phyloP scores from a whole-genome alignment of 352 stramenopile genomes.

The Phytophthora niederhauseri region DNA sequence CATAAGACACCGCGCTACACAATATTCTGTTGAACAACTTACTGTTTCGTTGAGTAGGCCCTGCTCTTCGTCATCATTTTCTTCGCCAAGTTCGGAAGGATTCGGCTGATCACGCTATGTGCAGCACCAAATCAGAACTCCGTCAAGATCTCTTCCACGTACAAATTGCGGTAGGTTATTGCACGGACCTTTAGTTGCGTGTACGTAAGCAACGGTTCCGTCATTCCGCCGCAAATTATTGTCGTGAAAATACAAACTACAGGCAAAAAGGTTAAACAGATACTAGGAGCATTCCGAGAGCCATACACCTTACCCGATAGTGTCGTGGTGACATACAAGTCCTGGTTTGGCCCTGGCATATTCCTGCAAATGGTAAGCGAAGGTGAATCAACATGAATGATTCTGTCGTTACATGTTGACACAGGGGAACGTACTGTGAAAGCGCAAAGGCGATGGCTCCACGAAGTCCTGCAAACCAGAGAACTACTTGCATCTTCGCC shows the following conservation, averaged over 20 bases:
- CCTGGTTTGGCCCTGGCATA: conserved; percentile 94
- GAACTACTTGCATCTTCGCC: conserved; percentile 91
- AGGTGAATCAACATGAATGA: not conserved
- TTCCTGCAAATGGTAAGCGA: conserved; percentile 54
- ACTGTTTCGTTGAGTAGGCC: conserved; percentile 48
- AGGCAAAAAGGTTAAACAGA: conserved; percentile 4
- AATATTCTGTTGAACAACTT: not conserved
- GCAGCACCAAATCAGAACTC: not conserved
- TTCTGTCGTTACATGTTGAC: not conserved
- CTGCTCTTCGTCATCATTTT: conserved; percentile 57
- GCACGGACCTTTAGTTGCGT: conserved; percentile 65
- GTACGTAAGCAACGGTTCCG: conserved; percentile 88
- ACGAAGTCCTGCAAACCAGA: conserved; percentile 93
- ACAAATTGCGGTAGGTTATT: not conserved
- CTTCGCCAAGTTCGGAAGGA: conserved; percentile 4
- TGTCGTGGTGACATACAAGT: conserved; percentile 83
- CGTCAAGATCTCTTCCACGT: not conserved
- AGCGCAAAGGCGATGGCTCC: conserved; percentile 89
- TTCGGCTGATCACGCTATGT: conserved; percentile 29
- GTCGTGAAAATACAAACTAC: conserved; percentile 97
- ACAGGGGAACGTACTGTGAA: conserved; percentile 53
- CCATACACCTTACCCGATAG: conserved; percentile 45
- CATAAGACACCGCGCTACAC: not conserved
- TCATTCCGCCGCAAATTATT: conserved; percentile 94
- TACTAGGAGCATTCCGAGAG: not conserved